These are phyloP conservation scores for Heliocybe sulcata DNA, from an alignment of 1,284 basidiomycete genomes.

Conservation along the genomic window DNA sequence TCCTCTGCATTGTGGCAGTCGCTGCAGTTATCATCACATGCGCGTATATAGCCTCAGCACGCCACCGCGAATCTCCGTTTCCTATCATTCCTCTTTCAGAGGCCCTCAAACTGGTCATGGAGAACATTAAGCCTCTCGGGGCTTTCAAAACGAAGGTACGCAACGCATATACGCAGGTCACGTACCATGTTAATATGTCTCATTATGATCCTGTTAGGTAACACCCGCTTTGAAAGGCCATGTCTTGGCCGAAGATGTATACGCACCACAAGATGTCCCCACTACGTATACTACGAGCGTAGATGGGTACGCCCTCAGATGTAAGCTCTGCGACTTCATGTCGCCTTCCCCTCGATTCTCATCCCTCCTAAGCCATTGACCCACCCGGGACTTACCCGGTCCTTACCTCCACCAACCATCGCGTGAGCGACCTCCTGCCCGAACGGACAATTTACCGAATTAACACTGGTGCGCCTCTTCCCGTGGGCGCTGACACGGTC, in stretches of 20 bases:
- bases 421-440: slow-evolving; percentile 33
- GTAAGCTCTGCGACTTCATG: slow-evolving; percentile 28
- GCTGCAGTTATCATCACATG: not conserved
- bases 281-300: slow-evolving; percentile 69
- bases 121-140: slow-evolving; percentile 38
- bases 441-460: slow-evolving; percentile 60
- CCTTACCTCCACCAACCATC: slow-evolving; percentile 49
- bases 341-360: not conserved
- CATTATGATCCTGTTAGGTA: slow-evolving; percentile 33
- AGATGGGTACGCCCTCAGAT: slow-evolving; percentile 80
- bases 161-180: slow-evolving; percentile 16
- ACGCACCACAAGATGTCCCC: slow-evolving; percentile 58
- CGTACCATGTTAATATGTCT: not conserved
- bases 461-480: slow-evolving; percentile 75
- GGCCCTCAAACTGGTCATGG: slow-evolving; percentile 52
- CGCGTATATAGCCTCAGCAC: slow-evolving; percentile 41
- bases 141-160: slow-evolving; percentile 6
- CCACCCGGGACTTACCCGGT: slow-evolving; percentile 66
- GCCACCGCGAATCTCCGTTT: slow-evolving; percentile 73
- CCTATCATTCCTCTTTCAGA: slow-evolving; percentile 61
- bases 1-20: not conserved
- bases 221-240: slow-evolving; percentile 49
- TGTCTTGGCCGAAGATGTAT: slow-evolving; percentile 71
- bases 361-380: slow-evolving; percentile 38
- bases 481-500: slow-evolving; percentile 67